Percentiles rank a stretch among this genome's conserved stretches.
Conservation (phyloP, 192 early-diverging fungal genomes). For the Backusella circina region DNA sequence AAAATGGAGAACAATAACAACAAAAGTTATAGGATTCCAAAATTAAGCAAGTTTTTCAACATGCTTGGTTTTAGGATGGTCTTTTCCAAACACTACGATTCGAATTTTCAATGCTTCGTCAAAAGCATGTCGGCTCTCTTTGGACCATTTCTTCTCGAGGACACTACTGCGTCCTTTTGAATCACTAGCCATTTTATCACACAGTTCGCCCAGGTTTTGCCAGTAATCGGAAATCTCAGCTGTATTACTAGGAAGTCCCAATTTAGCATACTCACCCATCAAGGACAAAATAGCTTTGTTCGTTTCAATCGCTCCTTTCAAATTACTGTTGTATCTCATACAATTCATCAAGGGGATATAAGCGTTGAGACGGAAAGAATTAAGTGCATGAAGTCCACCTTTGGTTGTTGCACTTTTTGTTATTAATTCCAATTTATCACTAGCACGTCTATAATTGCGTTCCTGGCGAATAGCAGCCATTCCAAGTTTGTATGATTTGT, state of each 20-base stretch:
- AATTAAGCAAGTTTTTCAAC: constrained; percentile 1
- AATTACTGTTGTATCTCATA: constrained; percentile 17
- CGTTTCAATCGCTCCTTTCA: constrained; percentile 31
- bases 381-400: constrained; percentile 42
- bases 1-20: background rate
- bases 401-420: constrained; percentile 42
- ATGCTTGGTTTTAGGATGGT: constrained; percentile 35
- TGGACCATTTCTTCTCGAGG: constrained; percentile 26
- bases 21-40: background rate
- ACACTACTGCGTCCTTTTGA: background rate
- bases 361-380: constrained; percentile 43
- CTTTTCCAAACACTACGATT: constrained; percentile 34
- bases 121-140: constrained; percentile 37
- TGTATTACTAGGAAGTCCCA: constrained; percentile 47
- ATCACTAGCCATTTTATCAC: constrained; percentile 49
- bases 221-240: constrained; percentile 58
- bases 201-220: constrained; percentile 53
- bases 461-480: constrained; percentile 38
- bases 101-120: constrained; percentile 21
- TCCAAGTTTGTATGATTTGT: constrained; percentile 38
- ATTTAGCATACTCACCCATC: constrained; percentile 33
- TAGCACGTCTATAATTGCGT: constrained; percentile 36
- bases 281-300: constrained; percentile 37
- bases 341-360: constrained; percentile 36
- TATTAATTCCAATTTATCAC: constrained; percentile 41